Base-by-base conservation (phyloP, 768 basidiomycete species). In the Pleurotus pulmonarius region DNA sequence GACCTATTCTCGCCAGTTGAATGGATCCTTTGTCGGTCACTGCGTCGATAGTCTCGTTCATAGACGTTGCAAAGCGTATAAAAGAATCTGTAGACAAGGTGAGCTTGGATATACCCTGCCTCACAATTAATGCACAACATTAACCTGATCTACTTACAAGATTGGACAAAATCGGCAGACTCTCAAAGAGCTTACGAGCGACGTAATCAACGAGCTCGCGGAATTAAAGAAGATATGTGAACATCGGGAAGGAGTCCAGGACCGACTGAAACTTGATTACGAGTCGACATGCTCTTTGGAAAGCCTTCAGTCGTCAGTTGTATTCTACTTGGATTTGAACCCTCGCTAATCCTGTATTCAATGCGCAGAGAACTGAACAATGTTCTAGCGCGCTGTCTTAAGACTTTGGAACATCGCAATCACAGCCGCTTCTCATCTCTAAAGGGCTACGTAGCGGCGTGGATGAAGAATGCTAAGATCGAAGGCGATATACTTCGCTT, bases 21-120 rank as follows among this genome's bases (percentile, higher is more conserved):
- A 52, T 52, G 49, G 49, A 52, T 40, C 49, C 49, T 8, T 38
- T 52, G 13, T 52, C 49, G 8, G 40, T 52, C n/a, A 24, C 49
- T n/a, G 38, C 49, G 38, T 38, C 49, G 4, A 22, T 52, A 11
- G 38, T 52, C 13, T 39, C 49, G 13, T 52, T 52, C 24, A 52
- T 52, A 38, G 49, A 52, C 16, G 40, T 52, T 20, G 49, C 49
- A n/a, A 52, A 52, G 38, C 11, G 49, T 15, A 52, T 39, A 34
- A 39, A 39, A 24, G 38, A 26, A 29, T 51, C 49, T 38, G 29
- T 51, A 3, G 26, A 51, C 39, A 51, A 51, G 37, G 49, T 51
- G 37, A 51, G 49, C 29, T 20, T 20, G 20, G 20, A 20, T 20
- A 20, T 20, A 20, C 20, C 34, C 39, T 29, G 18, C 38, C 7